Percentiles rank a stretch among this genome's conserved stretches.
These are phyloP conservation scores for Hypoxylon rubiginosum DNA, from an alignment of 2,329 filamentous ascomycete species.

Conservation along the genomic window DNA sequence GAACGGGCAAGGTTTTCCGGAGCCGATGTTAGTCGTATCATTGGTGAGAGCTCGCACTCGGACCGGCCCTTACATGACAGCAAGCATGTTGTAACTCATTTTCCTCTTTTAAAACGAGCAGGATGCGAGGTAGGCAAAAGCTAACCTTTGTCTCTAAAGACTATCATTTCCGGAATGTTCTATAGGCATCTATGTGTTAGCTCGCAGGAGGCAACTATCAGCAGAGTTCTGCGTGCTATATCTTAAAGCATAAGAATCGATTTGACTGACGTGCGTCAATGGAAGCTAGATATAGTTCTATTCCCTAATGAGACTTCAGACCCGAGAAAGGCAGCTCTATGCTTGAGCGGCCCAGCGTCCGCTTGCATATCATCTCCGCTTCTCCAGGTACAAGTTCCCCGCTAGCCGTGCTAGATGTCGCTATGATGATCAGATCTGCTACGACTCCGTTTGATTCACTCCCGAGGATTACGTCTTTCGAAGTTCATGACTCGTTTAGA, in stretches of 20 bases:
- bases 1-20: neutral
- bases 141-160: neutral
- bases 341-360: neutral
- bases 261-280: conserved; percentile 2
- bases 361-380: conserved; percentile 1
- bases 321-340: conserved; percentile 4
- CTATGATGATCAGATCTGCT: neutral
- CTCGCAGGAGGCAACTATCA: neutral
- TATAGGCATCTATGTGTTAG: neutral
- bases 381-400: neutral
- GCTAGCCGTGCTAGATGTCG: neutral
- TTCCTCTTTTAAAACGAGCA: neutral
- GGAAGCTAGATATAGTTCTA: neutral
- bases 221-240: neutral
- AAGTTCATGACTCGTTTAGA: conserved; percentile 11
- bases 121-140: neutral
- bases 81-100: neutral
- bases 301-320: conserved; percentile 1
- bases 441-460: neutral
- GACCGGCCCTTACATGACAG: neutral
- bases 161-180: neutral
- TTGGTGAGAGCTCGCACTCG: neutral
- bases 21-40: neutral
- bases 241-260: neutral
- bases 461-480: neutral